These are phyloP conservation scores for Cytospora schulzeri DNA, from an alignment of 2,329 filamentous ascomycete species.

Conservation along the genomic window DNA sequence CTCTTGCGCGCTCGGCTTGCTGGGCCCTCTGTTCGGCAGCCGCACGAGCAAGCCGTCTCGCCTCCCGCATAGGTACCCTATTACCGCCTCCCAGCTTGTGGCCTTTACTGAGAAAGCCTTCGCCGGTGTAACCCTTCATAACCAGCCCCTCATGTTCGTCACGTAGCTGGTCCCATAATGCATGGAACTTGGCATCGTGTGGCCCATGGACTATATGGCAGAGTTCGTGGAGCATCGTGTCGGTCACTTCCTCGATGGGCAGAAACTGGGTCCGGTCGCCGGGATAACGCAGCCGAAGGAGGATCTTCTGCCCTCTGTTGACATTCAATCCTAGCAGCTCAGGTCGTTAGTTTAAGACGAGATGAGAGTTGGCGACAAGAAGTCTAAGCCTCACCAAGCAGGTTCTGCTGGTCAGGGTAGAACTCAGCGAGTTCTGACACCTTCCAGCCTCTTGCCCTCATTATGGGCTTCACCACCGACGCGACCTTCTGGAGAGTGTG, in stretches of 20 bases:
- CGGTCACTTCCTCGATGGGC: constrained; percentile 75
- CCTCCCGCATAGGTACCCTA: constrained; percentile 69
- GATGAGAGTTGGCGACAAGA: neutral
- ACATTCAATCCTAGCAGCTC: constrained; percentile 67
- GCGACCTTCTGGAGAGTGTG: constrained; percentile 76
- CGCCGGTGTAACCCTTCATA: constrained; percentile 84
- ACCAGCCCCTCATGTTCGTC: constrained; percentile 79
- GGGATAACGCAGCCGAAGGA: constrained; percentile 77
- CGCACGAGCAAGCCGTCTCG: constrained; percentile 70
- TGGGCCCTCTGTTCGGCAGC: constrained; percentile 71
- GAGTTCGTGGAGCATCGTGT: constrained; percentile 94
- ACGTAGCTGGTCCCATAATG: constrained; percentile 85
- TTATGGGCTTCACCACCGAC: constrained; percentile 90
- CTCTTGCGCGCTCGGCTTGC: constrained; percentile 46
- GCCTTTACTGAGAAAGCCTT: constrained; percentile 80
- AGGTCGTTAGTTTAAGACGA: neutral
- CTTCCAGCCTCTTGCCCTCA: constrained; percentile 82
- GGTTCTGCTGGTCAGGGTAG: constrained; percentile 71
- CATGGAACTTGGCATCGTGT: constrained; percentile 81
- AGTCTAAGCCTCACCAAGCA: constrained; percentile 62
- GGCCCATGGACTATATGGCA: constrained; percentile 84
- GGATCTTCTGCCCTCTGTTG: constrained; percentile 76
- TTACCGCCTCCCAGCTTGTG: constrained; percentile 69
- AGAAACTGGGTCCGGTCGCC: constrained; percentile 76
- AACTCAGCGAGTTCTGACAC: constrained; percentile 83